Base-by-base conservation (phyloP, 176 grass and related monocot species). In the Cenchrus americanus region DNA sequence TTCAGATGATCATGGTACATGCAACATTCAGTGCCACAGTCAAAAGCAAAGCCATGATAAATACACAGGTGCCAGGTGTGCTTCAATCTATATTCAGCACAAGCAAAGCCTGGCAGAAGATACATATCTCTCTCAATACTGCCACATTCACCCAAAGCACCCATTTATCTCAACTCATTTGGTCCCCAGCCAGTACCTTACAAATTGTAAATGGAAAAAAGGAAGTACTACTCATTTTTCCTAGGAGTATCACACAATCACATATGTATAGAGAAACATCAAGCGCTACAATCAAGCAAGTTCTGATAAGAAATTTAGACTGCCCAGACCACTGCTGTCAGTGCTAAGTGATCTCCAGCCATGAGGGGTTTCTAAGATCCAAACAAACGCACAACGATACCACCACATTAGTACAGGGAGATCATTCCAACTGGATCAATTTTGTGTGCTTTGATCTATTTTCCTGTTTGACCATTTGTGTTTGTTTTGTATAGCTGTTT, bases 21-120 rank as follows among this genome's bases (percentile, higher is more conserved):
- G 52, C 34, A 66, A 13, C 78, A 79, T 52, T 42, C 11, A 46
- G 13, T 69, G 48, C 23, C 46, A 76, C 47, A 76, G 47, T 51
- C 17, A 73, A 83, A 63, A 46, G 27, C 11, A 27, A 48, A 22
- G 14, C 8, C 49, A 44, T 7, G 2, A 71, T 43, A 85, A 41
- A n/a, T 42, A 75, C 55, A 32, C 0, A 0, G 11, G 21, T 14
- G 47, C 0, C 66, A 46, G 42, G 1, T 47, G 4, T 57, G 7
- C 0, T 74, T 64, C 23, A 37, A 7, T 17, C 7, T 62, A 40
- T 10, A 32, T 59, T 66, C 34, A 7, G n/a, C 58, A 14, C 48
- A 8, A 66, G 37, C 17, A 24, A 51, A 61, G 21, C 43, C 14
- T 49, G 6, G 6, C 3, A 44, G 17, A 47, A 30, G 17, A 32